Conservation (phyloP, 2,329 filamentous ascomycete genomes). For the Ambrosiella cleistominuta region DNA sequence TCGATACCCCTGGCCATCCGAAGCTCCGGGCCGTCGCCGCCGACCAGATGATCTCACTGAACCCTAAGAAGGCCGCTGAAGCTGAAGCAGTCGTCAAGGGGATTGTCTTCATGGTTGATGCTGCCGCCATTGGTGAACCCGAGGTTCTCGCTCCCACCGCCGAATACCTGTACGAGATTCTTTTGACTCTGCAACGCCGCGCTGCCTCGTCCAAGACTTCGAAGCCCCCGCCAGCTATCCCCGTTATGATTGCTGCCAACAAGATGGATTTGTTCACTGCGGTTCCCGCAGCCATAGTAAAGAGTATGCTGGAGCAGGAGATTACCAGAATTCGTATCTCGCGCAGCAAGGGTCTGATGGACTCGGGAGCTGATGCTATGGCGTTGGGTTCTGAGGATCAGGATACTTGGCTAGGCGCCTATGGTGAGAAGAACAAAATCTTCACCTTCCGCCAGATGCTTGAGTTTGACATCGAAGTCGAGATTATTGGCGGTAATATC, state of each 20-base stretch:
- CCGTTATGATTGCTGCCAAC: conserved; percentile 76
- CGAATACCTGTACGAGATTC: conserved; percentile 71
- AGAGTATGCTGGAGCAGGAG: conserved; percentile 59
- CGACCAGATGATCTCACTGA: conserved; percentile 17
- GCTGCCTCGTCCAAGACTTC: conserved; percentile 28
- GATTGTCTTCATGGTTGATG: conserved; percentile 79
- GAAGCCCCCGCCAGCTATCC: conserved; percentile 42
- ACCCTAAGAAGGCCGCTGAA: conserved; percentile 13
- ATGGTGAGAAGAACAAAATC: conserved; percentile 42
- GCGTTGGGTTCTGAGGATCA: conserved; percentile 49
- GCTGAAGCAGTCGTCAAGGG: conserved; percentile 40
- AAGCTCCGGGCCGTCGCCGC: conserved; percentile 62
- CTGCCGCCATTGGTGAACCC: conserved; percentile 44
- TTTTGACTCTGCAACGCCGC: conserved; percentile 67
- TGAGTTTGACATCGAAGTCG: conserved; percentile 64
- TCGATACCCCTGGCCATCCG: conserved; percentile 88
- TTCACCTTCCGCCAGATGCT: conserved; percentile 72
- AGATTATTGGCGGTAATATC: conserved; percentile 60
- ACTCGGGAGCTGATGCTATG: conserved; percentile 57
- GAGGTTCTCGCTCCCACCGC: conserved; percentile 55
- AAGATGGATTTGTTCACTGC: conserved; percentile 94
- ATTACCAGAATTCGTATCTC: conserved; percentile 61
- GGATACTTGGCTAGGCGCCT: conserved; percentile 71
- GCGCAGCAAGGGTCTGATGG: conserved; percentile 62
- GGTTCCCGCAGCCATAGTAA: conserved; percentile 60